Percentiles rank a stretch among this genome's conserved stretches.
These are phyloP conservation scores for Boletus sp. DNA, from an alignment of 1,284 basidiomycete species.

Conservation along the genomic window DNA sequence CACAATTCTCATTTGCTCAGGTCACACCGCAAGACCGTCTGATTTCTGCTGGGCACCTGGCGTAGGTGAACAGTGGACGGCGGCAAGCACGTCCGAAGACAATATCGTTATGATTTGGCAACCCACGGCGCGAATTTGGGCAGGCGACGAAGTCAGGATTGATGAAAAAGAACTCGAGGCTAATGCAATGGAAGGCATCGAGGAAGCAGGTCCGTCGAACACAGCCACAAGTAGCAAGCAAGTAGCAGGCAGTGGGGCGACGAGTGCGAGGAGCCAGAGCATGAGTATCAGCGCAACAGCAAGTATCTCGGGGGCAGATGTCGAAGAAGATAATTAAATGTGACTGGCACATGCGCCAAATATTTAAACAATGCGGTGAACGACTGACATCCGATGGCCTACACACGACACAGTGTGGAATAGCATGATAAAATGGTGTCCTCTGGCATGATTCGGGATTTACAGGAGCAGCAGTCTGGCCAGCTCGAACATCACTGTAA, in stretches of 20 bases:
- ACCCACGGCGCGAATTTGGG: slow-evolving; percentile 84
- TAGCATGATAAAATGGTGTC: slow-evolving; percentile 4
- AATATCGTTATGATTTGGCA: slow-evolving; percentile 89
- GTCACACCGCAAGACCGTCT: slow-evolving; percentile 76
- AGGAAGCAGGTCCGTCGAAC: slow-evolving; percentile 34
- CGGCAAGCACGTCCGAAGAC: slow-evolving; percentile 77
- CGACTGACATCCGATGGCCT: slow-evolving; percentile 7
- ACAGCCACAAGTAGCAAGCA: slow-evolving; percentile 19
- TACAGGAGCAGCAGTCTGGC: slow-evolving; percentile 62
- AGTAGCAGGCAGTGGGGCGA: slow-evolving; percentile 25
- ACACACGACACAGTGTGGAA: slow-evolving; percentile 5
- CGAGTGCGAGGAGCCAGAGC: slow-evolving; percentile 45
- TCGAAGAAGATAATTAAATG: slow-evolving; percentile 35
- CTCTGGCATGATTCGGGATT: slow-evolving; percentile 14
- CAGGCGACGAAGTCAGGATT: slow-evolving; percentile 73
- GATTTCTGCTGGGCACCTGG: slow-evolving; percentile 86
- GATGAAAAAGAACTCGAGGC: slow-evolving; percentile 75
- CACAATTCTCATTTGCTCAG: slow-evolving; percentile 33
- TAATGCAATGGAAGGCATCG: slow-evolving; percentile 73
- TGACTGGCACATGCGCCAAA: slow-evolving; percentile 21
- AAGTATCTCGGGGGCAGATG: slow-evolving; percentile 41
- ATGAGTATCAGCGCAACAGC: slow-evolving; percentile 47
- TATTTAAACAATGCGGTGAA: slow-evolving; percentile 12
- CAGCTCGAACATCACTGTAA: slow-evolving; percentile 70
- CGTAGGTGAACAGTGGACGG: slow-evolving; percentile 70